Conservation (phyloP, 73 alveolate genomes). For the Strombidium stylifer region DNA sequence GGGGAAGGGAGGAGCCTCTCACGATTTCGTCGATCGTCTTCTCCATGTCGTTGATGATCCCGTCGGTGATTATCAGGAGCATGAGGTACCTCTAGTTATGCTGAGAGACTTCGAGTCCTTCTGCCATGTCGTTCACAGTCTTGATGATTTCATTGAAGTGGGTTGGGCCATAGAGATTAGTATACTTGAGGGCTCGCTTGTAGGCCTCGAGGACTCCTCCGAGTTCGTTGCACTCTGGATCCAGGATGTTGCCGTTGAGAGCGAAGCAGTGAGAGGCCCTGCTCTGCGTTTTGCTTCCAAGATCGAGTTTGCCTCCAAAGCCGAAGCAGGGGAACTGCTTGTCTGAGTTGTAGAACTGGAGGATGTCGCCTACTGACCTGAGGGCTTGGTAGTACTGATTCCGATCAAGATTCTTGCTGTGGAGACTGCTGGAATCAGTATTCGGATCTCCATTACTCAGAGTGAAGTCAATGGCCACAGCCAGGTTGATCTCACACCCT, state of each 20-base stretch:
- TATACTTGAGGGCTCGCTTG: slow-evolving; percentile 58
- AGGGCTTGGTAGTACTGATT: slow-evolving; percentile 84
- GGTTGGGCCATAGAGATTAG: slow-evolving; percentile 94
- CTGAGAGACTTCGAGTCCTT: background rate
- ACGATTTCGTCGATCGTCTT: slow-evolving; percentile 86
- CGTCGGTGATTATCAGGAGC: slow-evolving; percentile 92
- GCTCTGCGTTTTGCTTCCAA: slow-evolving; percentile 36
- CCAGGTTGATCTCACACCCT: slow-evolving; percentile 84
- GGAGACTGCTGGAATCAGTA: slow-evolving; percentile 63
- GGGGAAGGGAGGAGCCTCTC: slow-evolving; percentile 85
- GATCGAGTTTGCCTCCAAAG: slow-evolving; percentile 91
- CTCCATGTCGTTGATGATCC: slow-evolving; percentile 87
- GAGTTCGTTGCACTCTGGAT: slow-evolving; percentile 86
- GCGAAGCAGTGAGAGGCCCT: slow-evolving; percentile 90
- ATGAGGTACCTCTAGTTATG: slow-evolving; percentile 40
- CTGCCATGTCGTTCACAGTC: slow-evolving; percentile 32
- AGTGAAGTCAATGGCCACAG: slow-evolving; percentile 91
- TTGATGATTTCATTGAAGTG: slow-evolving; percentile 52
- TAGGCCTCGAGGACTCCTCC: slow-evolving; percentile 83
- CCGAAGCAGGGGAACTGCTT: slow-evolving; percentile 92
- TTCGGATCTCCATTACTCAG: slow-evolving; percentile 81
- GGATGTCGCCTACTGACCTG: slow-evolving; percentile 72
- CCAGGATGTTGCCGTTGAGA: slow-evolving; percentile 78
- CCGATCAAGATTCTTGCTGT: slow-evolving; percentile 35
- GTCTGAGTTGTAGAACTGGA: slow-evolving; percentile 88